Conservation (phyloP, 495 filamentous ascomycete genomes). For the Podospora anserina region DNA sequence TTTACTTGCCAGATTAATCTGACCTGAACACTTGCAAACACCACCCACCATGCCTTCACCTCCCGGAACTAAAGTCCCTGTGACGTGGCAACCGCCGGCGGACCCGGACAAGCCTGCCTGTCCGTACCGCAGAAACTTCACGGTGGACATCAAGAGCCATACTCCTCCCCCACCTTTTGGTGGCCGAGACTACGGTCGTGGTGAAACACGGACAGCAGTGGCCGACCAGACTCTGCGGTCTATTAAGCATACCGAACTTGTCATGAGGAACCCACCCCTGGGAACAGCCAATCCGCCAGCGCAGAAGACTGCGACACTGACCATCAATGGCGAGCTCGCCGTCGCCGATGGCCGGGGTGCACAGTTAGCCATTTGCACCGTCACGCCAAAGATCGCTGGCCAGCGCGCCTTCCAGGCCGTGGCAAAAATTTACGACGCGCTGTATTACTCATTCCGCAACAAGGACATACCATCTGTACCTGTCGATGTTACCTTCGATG, state of each 20-base stretch:
- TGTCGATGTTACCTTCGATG: not conserved
- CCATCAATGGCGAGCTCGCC: not conserved
- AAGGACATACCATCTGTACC: not conserved
- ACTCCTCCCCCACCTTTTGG: constrained; percentile 14
- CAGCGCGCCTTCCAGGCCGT: constrained; percentile 10
- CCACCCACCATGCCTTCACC: too few species aligned
- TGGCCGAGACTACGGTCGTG: constrained; percentile 9
- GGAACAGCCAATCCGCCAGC: not conserved
- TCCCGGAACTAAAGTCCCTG: too few species aligned
- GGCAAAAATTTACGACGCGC: constrained; percentile 24
- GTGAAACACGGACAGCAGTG: not conserved
- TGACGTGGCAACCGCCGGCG: constrained; percentile 6
- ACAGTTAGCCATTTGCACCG: constrained; percentile 6
- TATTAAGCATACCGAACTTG: constrained; percentile 2
- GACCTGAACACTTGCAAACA: too few species aligned
- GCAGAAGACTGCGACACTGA: constrained; percentile 1
- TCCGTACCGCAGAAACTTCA: constrained; percentile 7
- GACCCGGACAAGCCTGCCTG: constrained; percentile 14
- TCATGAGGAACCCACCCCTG: constrained; percentile 5
- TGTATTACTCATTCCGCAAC: constrained; percentile 19
- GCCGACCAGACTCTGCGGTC: constrained; percentile 1
- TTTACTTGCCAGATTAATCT: too few species aligned
- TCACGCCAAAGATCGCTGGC: not conserved
- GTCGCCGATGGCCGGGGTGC: constrained; percentile 3
- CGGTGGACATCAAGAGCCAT: constrained; percentile 14